Percentiles rank a stretch among this genome's conserved stretches.
phyloP scores from a whole-genome alignment of 371 early-diverging fungal genomes.

The Parasitella parasitica region DNA sequence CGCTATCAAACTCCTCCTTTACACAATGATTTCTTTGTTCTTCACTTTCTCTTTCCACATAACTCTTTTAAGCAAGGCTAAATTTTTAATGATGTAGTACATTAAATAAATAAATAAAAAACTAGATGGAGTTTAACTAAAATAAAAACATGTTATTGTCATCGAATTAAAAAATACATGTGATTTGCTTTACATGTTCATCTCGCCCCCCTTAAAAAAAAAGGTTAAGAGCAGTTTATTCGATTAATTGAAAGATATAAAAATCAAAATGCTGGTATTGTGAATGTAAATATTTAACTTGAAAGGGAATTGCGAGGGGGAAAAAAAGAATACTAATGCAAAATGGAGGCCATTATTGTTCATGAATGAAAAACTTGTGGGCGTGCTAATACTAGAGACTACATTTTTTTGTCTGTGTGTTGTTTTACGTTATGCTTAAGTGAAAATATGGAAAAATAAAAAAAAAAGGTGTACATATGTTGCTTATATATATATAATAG shows the following conservation, averaged over 20 bases:
- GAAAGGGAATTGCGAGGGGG: constrained; percentile 1
- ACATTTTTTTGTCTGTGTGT: not conserved
- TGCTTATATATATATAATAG: constrained; percentile 1
- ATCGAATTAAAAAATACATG: constrained; percentile 1
- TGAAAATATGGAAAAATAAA: not conserved
- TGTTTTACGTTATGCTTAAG: not conserved
- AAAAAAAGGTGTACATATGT: constrained; percentile 2
- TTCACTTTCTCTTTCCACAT: not conserved
- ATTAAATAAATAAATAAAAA: not conserved
- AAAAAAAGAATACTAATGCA: constrained; percentile 1
- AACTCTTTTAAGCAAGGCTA: not conserved
- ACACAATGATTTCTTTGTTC: constrained; percentile 1
- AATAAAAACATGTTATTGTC: not conserved
- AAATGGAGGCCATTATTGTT: not conserved
- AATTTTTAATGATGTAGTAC: not conserved
- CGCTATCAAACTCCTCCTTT: constrained; percentile 1
- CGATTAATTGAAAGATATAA: not conserved
- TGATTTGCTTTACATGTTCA: not conserved
- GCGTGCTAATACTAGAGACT: not conserved
- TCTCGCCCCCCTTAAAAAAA: not conserved
- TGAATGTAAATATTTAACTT: not conserved
- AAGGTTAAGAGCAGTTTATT: not conserved
- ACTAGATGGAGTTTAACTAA: not conserved
- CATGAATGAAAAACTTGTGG: constrained; percentile 3
- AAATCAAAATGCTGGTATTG: not conserved